phyloP scores from a whole-genome alignment of 495 filamentous ascomycete genomes.

The Lindgomyces ingoldianus region DNA sequence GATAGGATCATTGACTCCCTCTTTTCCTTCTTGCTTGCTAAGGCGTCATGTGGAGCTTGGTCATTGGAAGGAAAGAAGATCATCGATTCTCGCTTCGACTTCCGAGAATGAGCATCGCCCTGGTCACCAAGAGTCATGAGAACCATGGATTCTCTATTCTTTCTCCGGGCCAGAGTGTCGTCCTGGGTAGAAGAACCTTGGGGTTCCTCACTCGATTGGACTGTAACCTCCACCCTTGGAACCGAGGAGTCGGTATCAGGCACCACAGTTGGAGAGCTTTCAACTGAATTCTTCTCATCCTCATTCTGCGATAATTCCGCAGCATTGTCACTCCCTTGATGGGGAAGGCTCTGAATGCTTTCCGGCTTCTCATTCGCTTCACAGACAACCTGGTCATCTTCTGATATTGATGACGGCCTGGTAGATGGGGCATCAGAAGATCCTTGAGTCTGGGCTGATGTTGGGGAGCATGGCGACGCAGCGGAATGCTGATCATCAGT shows the following conservation, averaged over 20 bases:
- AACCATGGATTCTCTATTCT: conserved; percentile 24
- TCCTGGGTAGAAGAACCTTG: conserved; percentile 1
- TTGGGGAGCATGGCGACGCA: conserved; percentile 35
- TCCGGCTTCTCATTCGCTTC: conserved; percentile 5
- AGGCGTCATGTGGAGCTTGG: not conserved
- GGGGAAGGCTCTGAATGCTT: not conserved
- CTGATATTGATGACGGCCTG: conserved; percentile 39
- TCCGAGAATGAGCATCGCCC: not conserved
- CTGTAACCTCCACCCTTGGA: conserved; percentile 11
- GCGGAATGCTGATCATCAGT: conserved; percentile 33
- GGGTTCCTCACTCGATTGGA: not conserved
- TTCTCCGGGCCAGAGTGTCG: conserved; percentile 4
- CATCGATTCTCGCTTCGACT: conserved; percentile 25
- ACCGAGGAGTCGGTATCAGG: conserved; percentile 25
- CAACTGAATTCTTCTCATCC: conserved; percentile 31
- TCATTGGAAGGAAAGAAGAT: conserved; percentile 9
- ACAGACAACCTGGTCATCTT: conserved; percentile 19
- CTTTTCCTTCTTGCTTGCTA: not conserved
- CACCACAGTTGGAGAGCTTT: conserved; percentile 36
- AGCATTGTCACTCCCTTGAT: not conserved
- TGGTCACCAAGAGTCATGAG: not conserved
- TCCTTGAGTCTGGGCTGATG: conserved; percentile 33
- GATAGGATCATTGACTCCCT: conserved; percentile 16
- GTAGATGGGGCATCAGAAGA: conserved; percentile 36
- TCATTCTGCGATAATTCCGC: conserved; percentile 4